Evolutionary conservation across 1,139 yeast genomes (phyloP), one percentile per base, ranked within the genome.

Genomic region (Kodamaea plutei): DNA sequence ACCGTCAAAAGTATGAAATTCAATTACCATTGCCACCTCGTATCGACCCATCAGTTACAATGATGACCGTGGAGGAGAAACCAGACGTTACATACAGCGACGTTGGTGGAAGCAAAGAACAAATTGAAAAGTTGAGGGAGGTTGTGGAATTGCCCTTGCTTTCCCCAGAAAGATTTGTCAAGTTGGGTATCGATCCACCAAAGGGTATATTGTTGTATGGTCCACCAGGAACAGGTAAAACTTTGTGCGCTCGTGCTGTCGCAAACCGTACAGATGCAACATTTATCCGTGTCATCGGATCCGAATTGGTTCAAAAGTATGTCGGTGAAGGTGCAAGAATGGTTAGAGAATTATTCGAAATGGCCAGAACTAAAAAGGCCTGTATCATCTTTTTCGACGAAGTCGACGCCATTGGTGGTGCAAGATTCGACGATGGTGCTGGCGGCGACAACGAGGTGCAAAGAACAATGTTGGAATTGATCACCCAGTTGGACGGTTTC

Each of bases 291-390:
- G 98, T 91, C 34, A 91, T 91, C 66, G 98, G 98, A 5, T 88
- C 97, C 1, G 98, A 91, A 62, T 73, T 91, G 56, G 98, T 91
- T 23, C 98, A 91, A 58, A 91, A 91, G 60, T 91, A 91, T 56
- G 98, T 91, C 33, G 98, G 98, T 54, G 98, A 91, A 65, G 98
- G 98, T 64, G 98, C 98, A 4, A 78, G 98, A 56, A 91, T 91
- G 98, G 97, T 91, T 36, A 77, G 98, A 57, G 98, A 91, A 63
- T 72, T 91, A 51, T 91, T 91, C 52, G 98, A 91, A 58, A 88
- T 91, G 97, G 98, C 98, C 2, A 80, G 98, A 58, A 84, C 96
- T 23, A 89, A 91, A 61, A 88, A 89, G 55, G 97, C 98, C 4
- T 89, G 96, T 62, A 91, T 91, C 52, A 89, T 91, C 39, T 84